Percentiles rank a stretch among this genome's conserved stretches.
Conservation (phyloP, 148 eudicot species). For the Arctostaphylos glauca region DNA sequence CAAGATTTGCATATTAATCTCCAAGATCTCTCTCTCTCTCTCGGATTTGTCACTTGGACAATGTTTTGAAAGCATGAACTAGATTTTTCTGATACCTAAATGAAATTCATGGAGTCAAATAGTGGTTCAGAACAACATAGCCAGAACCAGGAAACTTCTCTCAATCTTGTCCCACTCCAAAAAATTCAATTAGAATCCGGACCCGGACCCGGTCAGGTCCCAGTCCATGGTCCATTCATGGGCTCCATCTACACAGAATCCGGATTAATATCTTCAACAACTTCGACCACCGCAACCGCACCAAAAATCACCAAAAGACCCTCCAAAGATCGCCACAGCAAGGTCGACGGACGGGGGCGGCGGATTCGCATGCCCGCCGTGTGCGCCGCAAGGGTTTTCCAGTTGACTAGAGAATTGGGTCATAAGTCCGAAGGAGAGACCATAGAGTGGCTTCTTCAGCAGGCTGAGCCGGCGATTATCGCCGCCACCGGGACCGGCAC, state of each 20-base stretch:
- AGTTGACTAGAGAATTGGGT: constrained; percentile 36
- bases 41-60: neutral
- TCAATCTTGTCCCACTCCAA: neutral
- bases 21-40: neutral
- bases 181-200: constrained; percentile 9
- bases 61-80: neutral
- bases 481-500: constrained; percentile 45
- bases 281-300: neutral
- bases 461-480: constrained; percentile 38
- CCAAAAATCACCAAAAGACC: constrained; percentile 28
- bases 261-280: constrained; percentile 9
- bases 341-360: constrained; percentile 42
- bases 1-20: neutral
- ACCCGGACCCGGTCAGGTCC: neutral
- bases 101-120: neutral
- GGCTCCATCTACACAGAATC: constrained; percentile 31
- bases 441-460: constrained; percentile 40
- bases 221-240: constrained; percentile 14
- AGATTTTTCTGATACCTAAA: neutral
- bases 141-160: neutral
- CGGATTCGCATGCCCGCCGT: constrained; percentile 43
- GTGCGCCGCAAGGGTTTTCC: constrained; percentile 40
- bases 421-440: constrained; percentile 43
- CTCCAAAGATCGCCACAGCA: constrained; percentile 43
- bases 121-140: constrained; percentile 9